Conservation (phyloP, 1,284 basidiomycete species). For the Blastosporella zonata region DNA sequence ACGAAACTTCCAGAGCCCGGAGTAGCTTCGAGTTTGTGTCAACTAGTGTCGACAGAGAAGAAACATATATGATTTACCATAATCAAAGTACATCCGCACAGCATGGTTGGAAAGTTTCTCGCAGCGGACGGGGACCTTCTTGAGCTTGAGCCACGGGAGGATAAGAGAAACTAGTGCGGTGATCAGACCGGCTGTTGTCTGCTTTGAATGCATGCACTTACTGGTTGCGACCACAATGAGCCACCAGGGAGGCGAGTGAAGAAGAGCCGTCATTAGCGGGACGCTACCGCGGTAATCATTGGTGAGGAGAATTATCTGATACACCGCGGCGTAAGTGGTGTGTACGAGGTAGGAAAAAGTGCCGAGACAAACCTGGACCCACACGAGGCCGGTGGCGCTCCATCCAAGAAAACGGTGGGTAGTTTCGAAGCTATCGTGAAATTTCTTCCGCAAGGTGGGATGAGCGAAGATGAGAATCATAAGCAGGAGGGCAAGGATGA, state of each 20-base stretch:
- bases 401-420: slow-evolving; percentile 59
- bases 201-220: slow-evolving; percentile 10
- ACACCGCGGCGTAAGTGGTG: slow-evolving; percentile 1
- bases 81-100: slow-evolving; percentile 56
- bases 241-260: slow-evolving; percentile 51
- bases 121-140: slow-evolving; percentile 51
- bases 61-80: slow-evolving; percentile 39
- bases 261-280: slow-evolving; percentile 40
- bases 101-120: slow-evolving; percentile 58
- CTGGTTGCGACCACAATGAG: slow-evolving; percentile 49
- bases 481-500: slow-evolving; percentile 48
- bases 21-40: slow-evolving; percentile 33
- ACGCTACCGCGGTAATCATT: slow-evolving; percentile 48
- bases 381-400: slow-evolving; percentile 53
- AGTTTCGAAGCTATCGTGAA: slow-evolving; percentile 53
- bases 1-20: slow-evolving; percentile 55
- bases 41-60: slow-evolving; percentile 2
- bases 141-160: slow-evolving; percentile 53
- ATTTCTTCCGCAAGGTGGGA: slow-evolving; percentile 43
- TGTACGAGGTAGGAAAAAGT: background rate
- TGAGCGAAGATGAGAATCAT: slow-evolving; percentile 52
- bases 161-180: slow-evolving; percentile 43
- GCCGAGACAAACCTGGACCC: too few species aligned
- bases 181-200: background rate
- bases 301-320: slow-evolving; percentile 45